These are phyloP conservation scores for Talaromyces funiculosus DNA, from an alignment of 2,329 filamentous ascomycete genomes.

Conservation along the genomic window DNA sequence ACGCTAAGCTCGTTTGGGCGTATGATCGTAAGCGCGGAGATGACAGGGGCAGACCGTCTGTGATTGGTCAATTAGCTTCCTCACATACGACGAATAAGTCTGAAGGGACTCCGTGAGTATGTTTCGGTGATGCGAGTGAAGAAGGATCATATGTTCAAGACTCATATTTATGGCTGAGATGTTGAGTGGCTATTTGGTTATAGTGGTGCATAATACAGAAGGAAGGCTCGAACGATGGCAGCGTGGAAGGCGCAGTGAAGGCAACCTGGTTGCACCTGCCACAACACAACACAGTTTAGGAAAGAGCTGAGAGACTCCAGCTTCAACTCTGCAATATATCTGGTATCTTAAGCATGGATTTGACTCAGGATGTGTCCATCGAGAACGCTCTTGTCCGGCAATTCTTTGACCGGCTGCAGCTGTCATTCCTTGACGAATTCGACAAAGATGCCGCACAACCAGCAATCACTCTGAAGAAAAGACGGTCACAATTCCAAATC, in stretches of 20 bases:
- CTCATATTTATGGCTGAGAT: neutral
- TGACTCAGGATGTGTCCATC: too few species aligned
- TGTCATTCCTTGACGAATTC: constrained; percentile 10
- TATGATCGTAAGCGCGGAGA: too few species aligned
- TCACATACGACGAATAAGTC: too few species aligned
- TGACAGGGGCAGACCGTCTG: neutral
- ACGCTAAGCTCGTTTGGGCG: neutral
- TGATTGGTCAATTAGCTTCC: constrained; percentile 1
- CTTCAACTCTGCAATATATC: neutral
- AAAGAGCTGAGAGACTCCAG: neutral
- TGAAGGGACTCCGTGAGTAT: neutral
- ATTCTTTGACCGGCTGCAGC: constrained; percentile 11
- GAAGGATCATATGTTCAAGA: too few species aligned
- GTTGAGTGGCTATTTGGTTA: too few species aligned
- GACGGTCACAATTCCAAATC: constrained; percentile 21
- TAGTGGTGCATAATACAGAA: neutral
- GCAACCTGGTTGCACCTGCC: neutral
- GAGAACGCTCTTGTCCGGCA: neutral
- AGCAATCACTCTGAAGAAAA: constrained; percentile 24
- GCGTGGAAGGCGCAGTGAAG: neutral
- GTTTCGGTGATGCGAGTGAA: too few species aligned
- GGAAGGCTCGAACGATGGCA: too few species aligned
- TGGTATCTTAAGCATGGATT: neutral
- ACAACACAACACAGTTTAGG: neutral
- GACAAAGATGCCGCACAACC: constrained; percentile 15